Percentiles rank a stretch among this genome's conserved stretches.
Conservation (phyloP, 352 stramenopile genomes). For the Achlya hypogyna region DNA sequence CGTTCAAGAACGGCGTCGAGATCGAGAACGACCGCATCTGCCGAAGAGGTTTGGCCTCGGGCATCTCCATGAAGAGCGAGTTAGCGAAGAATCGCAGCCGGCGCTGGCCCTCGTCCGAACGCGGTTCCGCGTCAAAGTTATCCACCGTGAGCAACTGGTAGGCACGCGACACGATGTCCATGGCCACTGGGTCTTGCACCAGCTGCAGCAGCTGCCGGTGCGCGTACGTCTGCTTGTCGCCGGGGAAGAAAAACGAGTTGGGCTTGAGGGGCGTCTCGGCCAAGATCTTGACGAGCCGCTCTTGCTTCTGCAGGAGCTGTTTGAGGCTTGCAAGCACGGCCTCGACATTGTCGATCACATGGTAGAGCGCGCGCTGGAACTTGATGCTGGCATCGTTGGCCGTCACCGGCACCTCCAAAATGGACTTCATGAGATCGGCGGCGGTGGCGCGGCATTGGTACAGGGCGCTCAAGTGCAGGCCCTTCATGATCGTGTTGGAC, state of each 20-base stretch:
- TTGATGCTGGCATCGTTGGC: conserved; percentile 21
- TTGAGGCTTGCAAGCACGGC: conserved; percentile 14
- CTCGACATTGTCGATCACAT: conserved; percentile 20
- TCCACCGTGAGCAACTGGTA: conserved; percentile 22
- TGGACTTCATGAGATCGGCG: conserved; percentile 27
- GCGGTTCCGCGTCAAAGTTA: conserved; percentile 23
- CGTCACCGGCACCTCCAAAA: conserved; percentile 20
- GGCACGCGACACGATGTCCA: conserved; percentile 20
- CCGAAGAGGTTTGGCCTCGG: not conserved
- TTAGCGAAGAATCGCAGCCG: conserved; percentile 18
- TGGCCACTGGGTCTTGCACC: conserved; percentile 4
- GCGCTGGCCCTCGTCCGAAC: conserved; percentile 17
- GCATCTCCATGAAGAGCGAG: conserved; percentile 21
- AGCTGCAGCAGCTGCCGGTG: conserved; percentile 12
- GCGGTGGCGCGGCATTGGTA: conserved; percentile 12
- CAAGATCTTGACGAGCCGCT: conserved; percentile 15
- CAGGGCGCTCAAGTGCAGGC: conserved; percentile 20
- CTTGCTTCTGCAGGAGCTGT: conserved; percentile 18
- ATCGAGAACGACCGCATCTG: conserved; percentile 15
- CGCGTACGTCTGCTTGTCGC: conserved; percentile 19
- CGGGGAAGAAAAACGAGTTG: conserved; percentile 24
- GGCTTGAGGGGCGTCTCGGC: conserved; percentile 21
- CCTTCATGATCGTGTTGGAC: conserved; percentile 17
- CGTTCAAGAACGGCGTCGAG: conserved; percentile 8
- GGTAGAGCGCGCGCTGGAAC: conserved; percentile 23